phyloP scores from a whole-genome alignment of 2,329 filamentous ascomycete genomes.

The Fusarium tricinctum region DNA sequence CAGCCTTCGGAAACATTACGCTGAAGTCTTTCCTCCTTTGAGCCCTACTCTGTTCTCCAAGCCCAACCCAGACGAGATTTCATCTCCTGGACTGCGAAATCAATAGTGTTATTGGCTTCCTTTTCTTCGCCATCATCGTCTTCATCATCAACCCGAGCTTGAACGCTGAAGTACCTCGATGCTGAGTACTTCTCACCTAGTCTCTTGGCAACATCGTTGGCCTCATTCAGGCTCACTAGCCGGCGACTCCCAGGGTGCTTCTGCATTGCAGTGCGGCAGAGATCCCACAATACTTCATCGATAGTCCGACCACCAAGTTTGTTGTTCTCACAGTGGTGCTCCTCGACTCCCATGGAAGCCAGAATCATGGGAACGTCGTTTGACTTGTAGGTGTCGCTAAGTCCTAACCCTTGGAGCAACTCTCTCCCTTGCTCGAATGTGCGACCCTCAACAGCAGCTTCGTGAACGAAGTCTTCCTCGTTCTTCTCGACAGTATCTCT shows the following conservation, averaged over 20 bases:
- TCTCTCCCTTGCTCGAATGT: slow-evolving; percentile 38
- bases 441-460: slow-evolving; percentile 26
- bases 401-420: slow-evolving; percentile 45
- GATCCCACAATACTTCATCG: slow-evolving; percentile 53
- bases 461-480: slow-evolving; percentile 31
- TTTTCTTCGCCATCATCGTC: slow-evolving; percentile 38
- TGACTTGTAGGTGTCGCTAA: slow-evolving; percentile 50
- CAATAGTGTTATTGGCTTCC: slow-evolving; percentile 41
- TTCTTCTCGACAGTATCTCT: slow-evolving; percentile 10
- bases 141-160: slow-evolving; percentile 46
- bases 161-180: slow-evolving; percentile 56
- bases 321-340: slow-evolving; percentile 21
- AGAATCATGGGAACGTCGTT: slow-evolving; percentile 48
- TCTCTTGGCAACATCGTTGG: slow-evolving; percentile 70
- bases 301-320: slow-evolving; percentile 13
- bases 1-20: neutral
- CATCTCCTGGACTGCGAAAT: slow-evolving; percentile 52
- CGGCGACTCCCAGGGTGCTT: slow-evolving; percentile 58
- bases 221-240: slow-evolving; percentile 68
- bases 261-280: slow-evolving; percentile 53
- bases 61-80: slow-evolving; percentile 25
- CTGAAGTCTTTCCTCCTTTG: neutral
- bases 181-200: slow-evolving; percentile 64
- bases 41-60: slow-evolving; percentile 34
- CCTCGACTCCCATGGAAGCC: slow-evolving; percentile 46